Evolutionary conservation across 2,329 filamentous ascomycete genomes (phyloP).

Genomic region (Thelonectria olida): DNA sequence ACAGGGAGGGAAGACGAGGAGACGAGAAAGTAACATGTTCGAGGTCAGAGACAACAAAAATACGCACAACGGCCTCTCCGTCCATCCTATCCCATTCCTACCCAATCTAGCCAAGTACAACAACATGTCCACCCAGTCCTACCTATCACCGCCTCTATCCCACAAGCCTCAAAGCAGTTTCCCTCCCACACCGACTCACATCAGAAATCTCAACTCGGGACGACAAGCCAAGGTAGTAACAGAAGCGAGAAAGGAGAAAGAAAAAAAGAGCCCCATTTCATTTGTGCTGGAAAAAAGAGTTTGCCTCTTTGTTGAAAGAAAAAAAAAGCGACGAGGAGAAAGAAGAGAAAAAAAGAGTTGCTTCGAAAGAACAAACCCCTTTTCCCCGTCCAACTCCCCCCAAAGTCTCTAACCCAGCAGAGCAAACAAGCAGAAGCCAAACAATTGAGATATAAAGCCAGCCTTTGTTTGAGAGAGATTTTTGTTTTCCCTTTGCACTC

Average conservation of each 20-base stretch:
- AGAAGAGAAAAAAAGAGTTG: conserved; percentile 3
- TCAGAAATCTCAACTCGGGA: not conserved
- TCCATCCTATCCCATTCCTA: too few relatives aligned
- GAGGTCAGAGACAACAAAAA: too few relatives aligned
- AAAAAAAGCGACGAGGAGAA: not conserved
- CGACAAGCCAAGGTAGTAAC: not conserved
- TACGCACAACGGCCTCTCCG: too few relatives aligned
- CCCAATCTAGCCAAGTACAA: too few relatives aligned
- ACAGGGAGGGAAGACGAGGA: too few relatives aligned
- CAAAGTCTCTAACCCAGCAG: conserved; percentile 25
- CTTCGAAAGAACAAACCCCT: conserved; percentile 16
- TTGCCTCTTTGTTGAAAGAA: not conserved
- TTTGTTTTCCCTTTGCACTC: conserved; percentile 37
- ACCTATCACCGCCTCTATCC: too few relatives aligned
- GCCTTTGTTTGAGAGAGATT: conserved; percentile 32
- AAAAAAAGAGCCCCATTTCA: conserved; percentile 4
- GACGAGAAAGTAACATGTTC: too few relatives aligned
- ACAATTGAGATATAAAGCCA: conserved; percentile 35
- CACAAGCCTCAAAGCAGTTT: too few relatives aligned
- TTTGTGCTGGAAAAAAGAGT: conserved; percentile 13
- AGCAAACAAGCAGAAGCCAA: too few relatives aligned
- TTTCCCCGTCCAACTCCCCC: conserved; percentile 22
- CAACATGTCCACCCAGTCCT: too few relatives aligned
- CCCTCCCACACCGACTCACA: not conserved
- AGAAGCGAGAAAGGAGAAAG: not conserved